Percentiles rank a stretch among this genome's conserved stretches.
phyloP scores from a whole-genome alignment of 192 early-diverging fungal species.

The Chytriomyces confervae region DNA sequence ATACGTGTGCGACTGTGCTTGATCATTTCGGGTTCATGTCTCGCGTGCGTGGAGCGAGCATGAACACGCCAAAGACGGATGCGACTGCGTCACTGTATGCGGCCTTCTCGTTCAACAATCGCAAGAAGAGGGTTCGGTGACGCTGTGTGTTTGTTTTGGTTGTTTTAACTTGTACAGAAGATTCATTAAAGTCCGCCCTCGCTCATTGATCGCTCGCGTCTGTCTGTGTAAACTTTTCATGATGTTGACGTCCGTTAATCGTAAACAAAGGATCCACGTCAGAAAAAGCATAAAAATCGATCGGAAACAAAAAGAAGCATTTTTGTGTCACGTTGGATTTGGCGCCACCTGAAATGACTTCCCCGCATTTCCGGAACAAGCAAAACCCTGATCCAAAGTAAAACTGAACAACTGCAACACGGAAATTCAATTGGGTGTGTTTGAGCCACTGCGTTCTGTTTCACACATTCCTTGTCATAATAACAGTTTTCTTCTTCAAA shows the following conservation, averaged over 20 bases:
- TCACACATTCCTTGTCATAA: neutral
- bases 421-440: neutral
- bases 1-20: too few species aligned
- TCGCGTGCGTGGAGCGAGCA: too few species aligned
- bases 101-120: conserved; percentile 2
- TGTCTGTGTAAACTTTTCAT: too few species aligned
- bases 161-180: neutral
- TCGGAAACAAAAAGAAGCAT: too few species aligned
- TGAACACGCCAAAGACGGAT: too few species aligned
- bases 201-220: neutral
- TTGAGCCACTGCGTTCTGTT: neutral
- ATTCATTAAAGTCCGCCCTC: neutral
- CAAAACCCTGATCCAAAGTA: too few species aligned
- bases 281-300: too few species aligned
- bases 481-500: neutral
- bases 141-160: neutral
- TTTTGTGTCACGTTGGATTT: too few species aligned
- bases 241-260: neutral
- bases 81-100: neutral
- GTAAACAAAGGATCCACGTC: too few species aligned
- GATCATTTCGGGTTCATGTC: too few species aligned
- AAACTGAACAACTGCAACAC: neutral
- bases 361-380: too few species aligned
- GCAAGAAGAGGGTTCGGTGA: neutral
- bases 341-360: too few species aligned